phyloP scores from a whole-genome alignment of 148 eudicot species.

The Amaranthus cruentus region DNA sequence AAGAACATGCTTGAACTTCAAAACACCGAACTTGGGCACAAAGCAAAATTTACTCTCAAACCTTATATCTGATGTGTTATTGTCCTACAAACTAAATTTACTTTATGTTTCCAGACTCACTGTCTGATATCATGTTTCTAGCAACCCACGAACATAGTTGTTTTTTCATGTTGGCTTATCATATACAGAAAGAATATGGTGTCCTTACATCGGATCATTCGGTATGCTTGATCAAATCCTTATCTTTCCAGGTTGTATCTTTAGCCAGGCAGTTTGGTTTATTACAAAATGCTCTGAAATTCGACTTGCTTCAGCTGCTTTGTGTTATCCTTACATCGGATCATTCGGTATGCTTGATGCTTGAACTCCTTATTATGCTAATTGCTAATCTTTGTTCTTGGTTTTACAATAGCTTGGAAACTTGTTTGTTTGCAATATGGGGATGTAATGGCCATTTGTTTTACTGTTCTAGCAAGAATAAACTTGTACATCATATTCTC shows the following conservation, averaged over 20 bases:
- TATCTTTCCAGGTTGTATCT: slow-evolving; percentile 47
- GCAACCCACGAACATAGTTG: neutral
- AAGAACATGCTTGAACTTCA: neutral
- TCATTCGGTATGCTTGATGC: slow-evolving; percentile 58
- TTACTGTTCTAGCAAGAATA: neutral
- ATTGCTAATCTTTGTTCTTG: neutral
- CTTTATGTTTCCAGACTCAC: neutral
- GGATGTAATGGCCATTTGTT: neutral
- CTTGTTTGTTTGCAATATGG: neutral
- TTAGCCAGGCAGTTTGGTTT: slow-evolving; percentile 65
- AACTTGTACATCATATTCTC: neutral
- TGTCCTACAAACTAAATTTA: neutral
- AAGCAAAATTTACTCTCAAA: neutral
- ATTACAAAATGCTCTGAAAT: slow-evolving; percentile 73
- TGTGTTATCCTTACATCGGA: slow-evolving; percentile 51
- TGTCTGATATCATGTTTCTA: neutral
- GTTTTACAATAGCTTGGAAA: neutral
- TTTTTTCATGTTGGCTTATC: neutral
- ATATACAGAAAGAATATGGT: neutral
- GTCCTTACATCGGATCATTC: neutral
- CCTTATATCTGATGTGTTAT: neutral
- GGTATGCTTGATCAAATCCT: neutral
- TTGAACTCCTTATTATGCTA: slow-evolving; percentile 9
- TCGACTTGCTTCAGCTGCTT: slow-evolving; percentile 72
- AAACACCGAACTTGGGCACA: neutral